Evolutionary conservation across 2,329 filamentous ascomycete genomes (phyloP).

Genomic region (Metarhizium sp.): DNA sequence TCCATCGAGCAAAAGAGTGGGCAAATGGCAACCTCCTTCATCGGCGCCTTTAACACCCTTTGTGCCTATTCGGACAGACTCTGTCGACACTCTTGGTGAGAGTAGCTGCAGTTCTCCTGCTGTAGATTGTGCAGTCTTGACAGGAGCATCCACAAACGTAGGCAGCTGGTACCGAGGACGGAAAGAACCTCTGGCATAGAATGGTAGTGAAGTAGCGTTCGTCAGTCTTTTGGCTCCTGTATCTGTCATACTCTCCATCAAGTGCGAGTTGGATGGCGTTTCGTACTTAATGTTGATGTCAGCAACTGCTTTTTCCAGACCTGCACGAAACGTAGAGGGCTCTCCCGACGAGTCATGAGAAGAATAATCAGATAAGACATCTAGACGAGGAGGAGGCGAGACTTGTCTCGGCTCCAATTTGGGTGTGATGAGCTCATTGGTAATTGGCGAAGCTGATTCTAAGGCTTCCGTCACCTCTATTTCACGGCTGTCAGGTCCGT

Average conservation of each 20-base stretch:
- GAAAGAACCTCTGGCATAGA: conserved; percentile 6
- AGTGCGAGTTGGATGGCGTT: conserved; percentile 5
- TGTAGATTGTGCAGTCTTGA: conserved; percentile 4
- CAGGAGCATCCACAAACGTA: conserved; percentile 7
- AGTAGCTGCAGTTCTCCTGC: conserved; percentile 8
- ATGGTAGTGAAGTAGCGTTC: background rate
- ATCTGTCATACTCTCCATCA: conserved; percentile 1
- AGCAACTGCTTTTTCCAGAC: conserved; percentile 20
- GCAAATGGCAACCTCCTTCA: conserved; percentile 5
- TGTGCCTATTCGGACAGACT: background rate
- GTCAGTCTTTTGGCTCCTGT: background rate
- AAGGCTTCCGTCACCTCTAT: background rate
- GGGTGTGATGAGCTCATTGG: background rate
- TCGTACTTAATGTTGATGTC: conserved; percentile 20
- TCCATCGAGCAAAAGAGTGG: conserved; percentile 7
- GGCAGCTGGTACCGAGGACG: conserved; percentile 10
- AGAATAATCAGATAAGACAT: conserved; percentile 17
- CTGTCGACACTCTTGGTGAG: conserved; percentile 1
- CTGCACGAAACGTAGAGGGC: conserved; percentile 18
- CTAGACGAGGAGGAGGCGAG: conserved; percentile 17
- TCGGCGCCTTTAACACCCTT: background rate
- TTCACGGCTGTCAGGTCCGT: background rate
- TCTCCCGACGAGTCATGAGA: conserved; percentile 9
- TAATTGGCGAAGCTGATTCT: background rate
- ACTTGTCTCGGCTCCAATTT: background rate